Base-by-base conservation (phyloP, 1,139 yeast species). In the Torulaspora pretoriensis region DNA sequence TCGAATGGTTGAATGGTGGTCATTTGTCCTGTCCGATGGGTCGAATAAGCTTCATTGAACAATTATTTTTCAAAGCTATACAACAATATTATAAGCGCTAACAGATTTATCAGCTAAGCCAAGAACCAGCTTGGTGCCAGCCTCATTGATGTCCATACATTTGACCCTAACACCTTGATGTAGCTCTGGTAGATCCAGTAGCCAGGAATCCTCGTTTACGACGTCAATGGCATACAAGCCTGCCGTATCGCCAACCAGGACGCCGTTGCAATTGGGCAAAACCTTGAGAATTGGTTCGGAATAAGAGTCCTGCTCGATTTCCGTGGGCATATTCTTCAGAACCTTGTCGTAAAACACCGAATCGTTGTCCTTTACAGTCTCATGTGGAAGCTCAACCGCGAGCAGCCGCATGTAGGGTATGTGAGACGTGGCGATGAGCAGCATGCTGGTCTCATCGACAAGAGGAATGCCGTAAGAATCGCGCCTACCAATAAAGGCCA, bases 231-330 rank as follows among this genome's bases (percentile, higher is more conserved):
- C 92, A 12, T 82, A 62, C 0, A 68, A 50, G 0, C 94, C 95
- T 54, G 80, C 87, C 54, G 84, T 94, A 7, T 88, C 82, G 39
- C 79, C 72, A 0, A 82, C 71, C 83, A 92, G 79, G 0, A 83
- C 48, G 0, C 92, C 92, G 35, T 54, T 55, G 10, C 50, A 49
- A 10, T 59, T 68, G 19, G 48, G 55, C 40, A 73, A 57, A 74
- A 77, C 71, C 12, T 60, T 51, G 2, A 83, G 60, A 12, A 71
- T 59, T 0, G 88, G 78, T 48, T 71, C 77, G 2, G 87, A 79
- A 56, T 73, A 84, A 53, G 80, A 79, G 56, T 83, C 89, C 61
- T 84, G 94, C 0, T 89, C 85, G 0, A 88, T 72, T 52, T 72
- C 57, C 0, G 92, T 77, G 42, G 75, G 74, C 44, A 79, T 64